Evolutionary conservation across 441 rosid species (phyloP).

Genomic region (Geranium incanum): DNA sequence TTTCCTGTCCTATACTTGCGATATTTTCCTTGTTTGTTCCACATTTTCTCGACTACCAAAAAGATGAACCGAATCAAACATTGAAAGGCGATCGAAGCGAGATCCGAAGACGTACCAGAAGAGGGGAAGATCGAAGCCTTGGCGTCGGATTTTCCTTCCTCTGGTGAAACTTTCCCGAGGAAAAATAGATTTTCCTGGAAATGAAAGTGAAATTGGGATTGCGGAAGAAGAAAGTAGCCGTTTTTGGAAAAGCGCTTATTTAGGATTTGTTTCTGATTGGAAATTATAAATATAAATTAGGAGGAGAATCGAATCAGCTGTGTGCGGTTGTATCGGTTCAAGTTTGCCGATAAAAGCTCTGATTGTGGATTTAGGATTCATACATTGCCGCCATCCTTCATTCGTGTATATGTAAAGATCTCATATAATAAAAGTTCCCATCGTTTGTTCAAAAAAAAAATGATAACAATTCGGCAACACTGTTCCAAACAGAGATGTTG

Average conservation of each 20-base stretch:
- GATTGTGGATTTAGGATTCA: too few relatives aligned
- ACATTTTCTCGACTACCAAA: constrained; percentile 15
- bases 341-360: too few relatives aligned
- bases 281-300: neutral
- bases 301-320: neutral
- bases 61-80: neutral
- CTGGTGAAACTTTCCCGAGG: neutral
- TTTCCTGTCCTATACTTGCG: neutral
- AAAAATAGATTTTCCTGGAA: neutral
- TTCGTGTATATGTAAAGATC: too few relatives aligned
- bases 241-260: neutral
- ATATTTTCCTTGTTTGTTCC: neutral
- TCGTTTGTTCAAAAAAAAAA: too few relatives aligned
- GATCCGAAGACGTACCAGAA: constrained; percentile 22
- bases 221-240: neutral
- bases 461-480: too few relatives aligned
- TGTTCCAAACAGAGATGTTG: too few relatives aligned
- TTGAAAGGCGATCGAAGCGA: neutral
- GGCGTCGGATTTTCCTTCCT: neutral
- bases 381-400: too few relatives aligned
- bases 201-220: neutral
- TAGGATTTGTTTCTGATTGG: neutral
- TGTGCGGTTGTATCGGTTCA: neutral
- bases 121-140: neutral
- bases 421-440: too few relatives aligned